Base-by-base conservation (phyloP, 2,329 filamentous ascomycete species). In the Scleromitrula shiraiana region DNA sequence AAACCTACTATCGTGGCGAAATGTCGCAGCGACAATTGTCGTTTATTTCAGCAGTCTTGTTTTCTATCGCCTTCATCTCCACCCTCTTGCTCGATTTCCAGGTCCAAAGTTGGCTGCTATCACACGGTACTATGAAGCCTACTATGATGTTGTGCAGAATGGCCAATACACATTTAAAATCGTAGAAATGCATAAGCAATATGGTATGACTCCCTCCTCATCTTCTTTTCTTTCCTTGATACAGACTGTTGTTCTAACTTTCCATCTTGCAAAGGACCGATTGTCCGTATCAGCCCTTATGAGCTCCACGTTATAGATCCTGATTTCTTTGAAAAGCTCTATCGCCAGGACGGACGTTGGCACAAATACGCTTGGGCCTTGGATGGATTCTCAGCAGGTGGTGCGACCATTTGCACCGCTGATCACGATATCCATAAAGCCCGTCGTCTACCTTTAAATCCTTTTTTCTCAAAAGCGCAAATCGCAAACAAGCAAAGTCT, bases 261-360 rank as follows among this genome's bases (percentile, higher is more conserved):
- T 1, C 32, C 3, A 44, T 27, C n/a, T 24, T 37, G 1, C 27
- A 38, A 17, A 58, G 55, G 58, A 22, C 56, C 61, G 17, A 54
- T 64, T 15, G 46, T 62, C 40, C 57, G 59, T n/a, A 62, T 64
- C 39, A 55, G 49, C 32, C 62, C 62, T 6, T 51, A 61, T 27
- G 57, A 64, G 42, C 36, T 64, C n/a, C 57, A 61, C 23, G 50
- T 64, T 22, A 50, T 36, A 33, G 59, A 64, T 44, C 58, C 60
- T 2, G 50, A 41, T 6, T 51, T 56, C 39, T 58, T 58, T 32
- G 53, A 59, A 26, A 27, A 39, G 19, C 36, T 54, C 14, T 27
- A 57, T 58, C 27, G 54, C 56, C 47, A 42, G 24, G 20, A 47
- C 47, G 22, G 38, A 33, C 51, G 50, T 38, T 59, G 50, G 49